Evolutionary conservation across 2,329 filamentous ascomycete species (phyloP).

Genomic region (Macrophomina phaseolina): DNA sequence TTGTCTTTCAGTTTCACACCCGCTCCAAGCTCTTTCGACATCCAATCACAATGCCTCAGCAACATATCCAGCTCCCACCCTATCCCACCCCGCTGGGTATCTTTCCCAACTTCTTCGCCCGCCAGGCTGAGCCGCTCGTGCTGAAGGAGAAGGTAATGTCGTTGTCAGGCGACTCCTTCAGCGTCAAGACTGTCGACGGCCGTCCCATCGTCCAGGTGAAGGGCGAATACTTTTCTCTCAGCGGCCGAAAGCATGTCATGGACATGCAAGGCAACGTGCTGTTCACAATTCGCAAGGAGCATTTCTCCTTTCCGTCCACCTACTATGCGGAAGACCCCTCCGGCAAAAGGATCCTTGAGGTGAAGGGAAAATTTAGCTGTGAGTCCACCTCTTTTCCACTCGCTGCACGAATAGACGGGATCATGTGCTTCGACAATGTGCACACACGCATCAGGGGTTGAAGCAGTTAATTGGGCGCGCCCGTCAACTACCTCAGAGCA

Average conservation of each 20-base stretch:
- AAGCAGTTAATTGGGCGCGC: too few relatives aligned
- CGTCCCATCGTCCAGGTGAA: conserved; percentile 62
- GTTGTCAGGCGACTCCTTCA: conserved; percentile 68
- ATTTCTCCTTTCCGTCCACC: conserved; percentile 55
- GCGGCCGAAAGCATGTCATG: conserved; percentile 61
- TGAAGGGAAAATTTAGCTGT: conserved; percentile 62
- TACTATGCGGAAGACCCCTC: conserved; percentile 57
- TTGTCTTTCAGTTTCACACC: background rate
- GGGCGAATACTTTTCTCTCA: conserved; percentile 60
- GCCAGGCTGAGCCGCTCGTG: conserved; percentile 53
- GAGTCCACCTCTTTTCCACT: conserved; percentile 37
- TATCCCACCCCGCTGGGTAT: conserved; percentile 31
- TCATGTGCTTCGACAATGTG: too few relatives aligned
- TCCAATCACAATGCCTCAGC: background rate
- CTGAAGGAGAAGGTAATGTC: conserved; percentile 68
- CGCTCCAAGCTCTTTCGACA: background rate
- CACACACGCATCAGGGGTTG: too few relatives aligned
- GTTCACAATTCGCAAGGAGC: conserved; percentile 64
- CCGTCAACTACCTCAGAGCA: too few relatives aligned
- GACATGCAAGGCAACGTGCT: conserved; percentile 61
- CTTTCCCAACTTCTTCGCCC: conserved; percentile 38
- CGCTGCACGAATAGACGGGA: too few relatives aligned
- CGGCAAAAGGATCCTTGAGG: conserved; percentile 58
- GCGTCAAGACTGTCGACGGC: conserved; percentile 62
- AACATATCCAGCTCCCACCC: conserved; percentile 6